Evolutionary conservation across 176 grass and related monocot species (phyloP), one percentile per base, ranked within the genome.

Genomic region (Oryza rufipogon): DNA sequence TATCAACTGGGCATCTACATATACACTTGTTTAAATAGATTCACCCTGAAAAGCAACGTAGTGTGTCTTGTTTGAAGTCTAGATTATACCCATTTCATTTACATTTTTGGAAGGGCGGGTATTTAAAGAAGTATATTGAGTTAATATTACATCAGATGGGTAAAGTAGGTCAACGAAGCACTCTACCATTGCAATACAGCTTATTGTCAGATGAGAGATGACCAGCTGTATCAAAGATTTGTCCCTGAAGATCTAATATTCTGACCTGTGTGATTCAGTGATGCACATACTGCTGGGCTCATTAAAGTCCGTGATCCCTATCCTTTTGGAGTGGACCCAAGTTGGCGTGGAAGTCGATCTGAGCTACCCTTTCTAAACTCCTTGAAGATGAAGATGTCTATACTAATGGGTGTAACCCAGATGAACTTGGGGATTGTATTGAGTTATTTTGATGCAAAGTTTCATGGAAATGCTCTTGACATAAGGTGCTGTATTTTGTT

Each of bases 381-480:
- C 15, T 83, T 99, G 70, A 99, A 99, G 87, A 99, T 99, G 97
- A 99, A 99, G 78, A 99, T 99, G 97, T 99, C 97, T 72, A 99
- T 99, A 91, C 54, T 99, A 30, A 84, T 99, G 76, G 97, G 97
- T 82, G 89, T 99, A 48, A 89, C 88, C 48, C 93, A 99, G 84
- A 99, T 99, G 93, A 99, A 99, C 66, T 88, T 99, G 80, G 97
- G 97, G 11, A 89, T 99, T 78, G 34, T 94, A 67, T 83, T 99
- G 83, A 99, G 97, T 87, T 99, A 99, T 80, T 99, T 99, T 86
- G 93, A 99, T 72, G 91, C 97, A 25, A 94, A 91, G 76, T 99
- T 91, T 79, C 93, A 99, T 89, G 90, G 90, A 87, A 99, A 84
- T 85, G 72, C 90, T 71, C 78, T 99, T 85, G 97, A 99, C 84